Conservation (phyloP, 257 asterid species). For the Prunella vulgaris region DNA sequence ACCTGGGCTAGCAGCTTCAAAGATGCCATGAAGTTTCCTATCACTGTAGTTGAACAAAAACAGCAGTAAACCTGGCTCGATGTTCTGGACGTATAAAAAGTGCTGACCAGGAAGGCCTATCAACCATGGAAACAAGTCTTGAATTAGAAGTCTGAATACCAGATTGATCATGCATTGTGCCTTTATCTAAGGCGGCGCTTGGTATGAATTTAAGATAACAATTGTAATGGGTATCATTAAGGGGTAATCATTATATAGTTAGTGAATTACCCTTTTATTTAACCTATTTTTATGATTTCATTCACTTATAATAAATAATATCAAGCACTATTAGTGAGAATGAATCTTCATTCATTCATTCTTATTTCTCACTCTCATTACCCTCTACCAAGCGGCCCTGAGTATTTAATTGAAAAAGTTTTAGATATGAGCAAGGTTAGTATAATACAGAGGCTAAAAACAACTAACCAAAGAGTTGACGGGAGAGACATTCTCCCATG, state of each 20-base stretch:
- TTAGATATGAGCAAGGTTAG: not conserved
- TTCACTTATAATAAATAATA: no score
- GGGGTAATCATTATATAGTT: no score
- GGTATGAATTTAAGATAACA: no score
- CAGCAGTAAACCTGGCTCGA: constrained; percentile 21
- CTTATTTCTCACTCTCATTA: no score
- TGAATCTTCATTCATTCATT: no score
- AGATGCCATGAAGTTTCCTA: not conserved
- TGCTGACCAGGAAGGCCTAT: constrained; percentile 72
- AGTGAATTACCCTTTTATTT: no score
- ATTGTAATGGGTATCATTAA: no score
- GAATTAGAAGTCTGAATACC: not conserved
- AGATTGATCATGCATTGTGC: not conserved
- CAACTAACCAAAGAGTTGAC: constrained; percentile 51
- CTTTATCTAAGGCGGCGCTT: no score
- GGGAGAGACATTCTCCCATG: constrained; percentile 33
- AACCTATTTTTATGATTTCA: no score
- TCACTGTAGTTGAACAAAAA: not conserved
- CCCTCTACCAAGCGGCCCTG: no score
- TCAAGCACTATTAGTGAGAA: no score
- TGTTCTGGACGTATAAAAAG: constrained; percentile 59
- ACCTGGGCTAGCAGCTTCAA: not conserved
- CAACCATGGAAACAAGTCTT: constrained; percentile 10
- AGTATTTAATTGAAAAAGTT: not conserved
- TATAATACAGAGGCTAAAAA: not conserved